Evolutionary conservation across 148 eudicot genomes (phyloP).

Genomic region (Rhododendron williamsianum): DNA sequence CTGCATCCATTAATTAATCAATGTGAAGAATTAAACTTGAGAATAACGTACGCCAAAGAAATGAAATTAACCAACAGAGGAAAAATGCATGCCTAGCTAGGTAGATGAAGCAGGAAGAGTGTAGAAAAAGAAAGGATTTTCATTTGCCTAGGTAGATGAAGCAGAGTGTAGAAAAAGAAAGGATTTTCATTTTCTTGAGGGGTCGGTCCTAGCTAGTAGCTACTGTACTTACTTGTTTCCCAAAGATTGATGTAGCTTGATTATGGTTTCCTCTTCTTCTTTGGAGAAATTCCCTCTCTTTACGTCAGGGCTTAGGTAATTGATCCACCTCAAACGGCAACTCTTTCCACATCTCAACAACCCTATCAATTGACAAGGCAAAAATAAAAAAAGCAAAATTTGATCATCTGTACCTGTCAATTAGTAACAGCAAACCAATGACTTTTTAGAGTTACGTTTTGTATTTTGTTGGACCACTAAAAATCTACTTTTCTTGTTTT

Average conservation of each 20-base stretch:
- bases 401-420: background rate
- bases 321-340: slow-evolving; percentile 55
- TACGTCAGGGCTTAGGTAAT: slow-evolving; percentile 50
- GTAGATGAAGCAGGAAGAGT: background rate
- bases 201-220: no score
- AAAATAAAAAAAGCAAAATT: background rate
- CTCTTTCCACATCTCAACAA: slow-evolving; percentile 52
- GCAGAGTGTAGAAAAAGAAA: background rate
- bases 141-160: background rate
- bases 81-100: background rate
- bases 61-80: background rate
- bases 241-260: slow-evolving; percentile 29
- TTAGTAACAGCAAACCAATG: background rate
- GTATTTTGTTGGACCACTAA: background rate
- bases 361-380: slow-evolving; percentile 16
- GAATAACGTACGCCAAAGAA: background rate
- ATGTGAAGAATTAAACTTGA: background rate
- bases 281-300: slow-evolving; percentile 44
- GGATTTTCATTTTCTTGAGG: background rate
- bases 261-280: slow-evolving; percentile 43
- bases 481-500: background rate
- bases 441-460: background rate
- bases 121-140: background rate
- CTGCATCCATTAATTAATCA: slow-evolving; percentile 13
- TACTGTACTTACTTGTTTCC: slow-evolving; percentile 37